These are phyloP conservation scores for Neurospora sp. DNA, from an alignment of 495 filamentous ascomycete species.

Conservation along the genomic window DNA sequence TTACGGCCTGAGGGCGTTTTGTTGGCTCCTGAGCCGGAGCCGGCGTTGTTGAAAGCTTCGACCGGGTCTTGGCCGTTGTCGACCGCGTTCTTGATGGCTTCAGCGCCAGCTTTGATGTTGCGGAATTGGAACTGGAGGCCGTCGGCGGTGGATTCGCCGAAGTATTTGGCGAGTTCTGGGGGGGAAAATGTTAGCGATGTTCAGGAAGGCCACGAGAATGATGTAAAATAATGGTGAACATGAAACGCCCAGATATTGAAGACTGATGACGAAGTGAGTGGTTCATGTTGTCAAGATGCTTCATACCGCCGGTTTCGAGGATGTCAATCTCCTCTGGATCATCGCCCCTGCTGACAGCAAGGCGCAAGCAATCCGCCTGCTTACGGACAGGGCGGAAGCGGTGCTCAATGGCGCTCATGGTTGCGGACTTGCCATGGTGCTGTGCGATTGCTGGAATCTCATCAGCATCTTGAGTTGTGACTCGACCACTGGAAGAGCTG, in stretches of 20 bases:
- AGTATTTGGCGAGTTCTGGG: slow-evolving; percentile 34
- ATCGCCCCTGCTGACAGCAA: slow-evolving; percentile 40
- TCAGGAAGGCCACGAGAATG: neutral
- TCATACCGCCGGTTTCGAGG: slow-evolving; percentile 6
- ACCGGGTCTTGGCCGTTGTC: slow-evolving; percentile 19
- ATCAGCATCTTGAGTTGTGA: slow-evolving; percentile 4
- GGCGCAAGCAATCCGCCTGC: slow-evolving; percentile 27
- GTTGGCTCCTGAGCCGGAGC: neutral
- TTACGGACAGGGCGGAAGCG: slow-evolving; percentile 33
- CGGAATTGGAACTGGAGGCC: slow-evolving; percentile 41
- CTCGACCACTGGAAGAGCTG: neutral
- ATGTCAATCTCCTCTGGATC: slow-evolving; percentile 12
- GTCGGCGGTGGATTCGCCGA: slow-evolving; percentile 30
- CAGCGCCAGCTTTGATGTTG: slow-evolving; percentile 30
- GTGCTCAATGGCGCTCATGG: slow-evolving; percentile 33
- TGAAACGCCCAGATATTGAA: neutral
- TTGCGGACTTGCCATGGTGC: slow-evolving; percentile 21
- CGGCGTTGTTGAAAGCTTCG: slow-evolving; percentile 7
- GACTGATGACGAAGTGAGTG: neutral
- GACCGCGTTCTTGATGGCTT: slow-evolving; percentile 26
- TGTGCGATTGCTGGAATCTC: slow-evolving; percentile 21
- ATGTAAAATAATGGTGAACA: neutral
- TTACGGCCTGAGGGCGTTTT: neutral
- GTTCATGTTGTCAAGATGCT: neutral
- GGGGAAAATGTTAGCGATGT: neutral